Conservation (phyloP, 202 grass and related monocot genomes). For the Elaeis oleifera region DNA sequence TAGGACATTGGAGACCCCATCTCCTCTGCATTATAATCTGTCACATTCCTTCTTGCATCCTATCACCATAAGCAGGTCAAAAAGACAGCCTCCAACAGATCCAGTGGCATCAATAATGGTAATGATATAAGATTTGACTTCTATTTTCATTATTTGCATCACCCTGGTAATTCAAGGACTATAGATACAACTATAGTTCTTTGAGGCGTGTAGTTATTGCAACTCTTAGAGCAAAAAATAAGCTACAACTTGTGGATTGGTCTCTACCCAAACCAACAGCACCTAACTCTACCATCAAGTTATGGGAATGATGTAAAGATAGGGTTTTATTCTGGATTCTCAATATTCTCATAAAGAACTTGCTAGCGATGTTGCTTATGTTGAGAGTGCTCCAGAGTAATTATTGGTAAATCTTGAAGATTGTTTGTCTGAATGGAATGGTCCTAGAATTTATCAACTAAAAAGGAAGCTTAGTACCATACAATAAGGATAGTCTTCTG, state of each 20-base stretch:
- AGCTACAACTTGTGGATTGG: not conserved
- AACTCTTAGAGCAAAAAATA: not conserved
- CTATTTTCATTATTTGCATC: not conserved
- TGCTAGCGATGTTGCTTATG: not conserved
- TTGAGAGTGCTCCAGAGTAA: not conserved
- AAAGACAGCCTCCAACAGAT: too few relatives aligned
- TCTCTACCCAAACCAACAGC: not conserved
- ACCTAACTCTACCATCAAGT: not conserved
- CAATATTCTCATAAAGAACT: slow-evolving; percentile 6
- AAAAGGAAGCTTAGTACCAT: too few relatives aligned
- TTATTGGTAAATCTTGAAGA: slow-evolving; percentile 6
- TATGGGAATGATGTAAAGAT: not conserved
- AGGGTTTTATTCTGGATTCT: slow-evolving; percentile 9
- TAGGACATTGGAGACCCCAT: too few relatives aligned
- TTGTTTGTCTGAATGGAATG: slow-evolving; percentile 5
- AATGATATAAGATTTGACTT: too few relatives aligned
- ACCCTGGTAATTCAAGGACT: not conserved
- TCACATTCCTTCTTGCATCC: too few relatives aligned
- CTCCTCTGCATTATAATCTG: too few relatives aligned
- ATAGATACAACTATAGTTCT: not conserved
- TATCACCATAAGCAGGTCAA: too few relatives aligned
- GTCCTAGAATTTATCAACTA: too few relatives aligned
- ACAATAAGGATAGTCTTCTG: too few relatives aligned
- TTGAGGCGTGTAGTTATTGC: not conserved
- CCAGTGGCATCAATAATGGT: too few relatives aligned